Base-by-base conservation (phyloP, 305 asterid genomes). In the Fraxinus xanthoxyloides region DNA sequence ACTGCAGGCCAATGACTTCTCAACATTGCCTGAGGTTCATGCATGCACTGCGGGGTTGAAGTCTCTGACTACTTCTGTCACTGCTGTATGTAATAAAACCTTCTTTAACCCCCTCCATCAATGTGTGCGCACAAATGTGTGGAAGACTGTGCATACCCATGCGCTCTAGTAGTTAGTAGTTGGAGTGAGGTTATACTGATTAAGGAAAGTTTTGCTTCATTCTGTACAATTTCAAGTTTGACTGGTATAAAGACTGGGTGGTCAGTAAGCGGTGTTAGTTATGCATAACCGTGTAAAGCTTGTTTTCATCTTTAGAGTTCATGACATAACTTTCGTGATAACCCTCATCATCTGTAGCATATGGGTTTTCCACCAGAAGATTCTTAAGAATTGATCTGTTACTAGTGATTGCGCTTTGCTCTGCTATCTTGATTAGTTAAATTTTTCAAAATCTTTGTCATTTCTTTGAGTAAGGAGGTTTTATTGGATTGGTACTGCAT, bases 1-100 rank as follows among this genome's bases (percentile, higher is more conserved):
- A 84, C 86, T 97, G 88, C 93, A 89, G 85, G 93, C 92, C 81
- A 90, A 86, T 83, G 98, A 96, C 88, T 96, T 90, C 87, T 90
- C 98, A 67, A 96, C 98, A 65, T 87, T 96, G 94, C 98, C 98
- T 12, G 98, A 96, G 88, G 98, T 87, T 79, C 99, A 96, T 88
- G 98, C 99, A 77, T 96, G 99, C 87, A 96, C 99, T 63, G 99
- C 99, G 19, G 99, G 99, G 84, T 88, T 96, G 93, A 96, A 96
- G 90, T 96, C 99, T 77, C 88, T 96, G 89, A 96, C 99, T 32
- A 96, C 99, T 72, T 65, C 97, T 84, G 89, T 81, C 77, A 96
- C 99, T 77, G 98, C 99, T 82, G 99, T 94, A 91, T 88, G 98
- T 89, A 26, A 85, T 56, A 59, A 56, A 46, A 7, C 69, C 43